These are phyloP conservation scores for Talaromyces pinophilus DNA, from an alignment of 2,329 filamentous ascomycete species.

Conservation along the genomic window DNA sequence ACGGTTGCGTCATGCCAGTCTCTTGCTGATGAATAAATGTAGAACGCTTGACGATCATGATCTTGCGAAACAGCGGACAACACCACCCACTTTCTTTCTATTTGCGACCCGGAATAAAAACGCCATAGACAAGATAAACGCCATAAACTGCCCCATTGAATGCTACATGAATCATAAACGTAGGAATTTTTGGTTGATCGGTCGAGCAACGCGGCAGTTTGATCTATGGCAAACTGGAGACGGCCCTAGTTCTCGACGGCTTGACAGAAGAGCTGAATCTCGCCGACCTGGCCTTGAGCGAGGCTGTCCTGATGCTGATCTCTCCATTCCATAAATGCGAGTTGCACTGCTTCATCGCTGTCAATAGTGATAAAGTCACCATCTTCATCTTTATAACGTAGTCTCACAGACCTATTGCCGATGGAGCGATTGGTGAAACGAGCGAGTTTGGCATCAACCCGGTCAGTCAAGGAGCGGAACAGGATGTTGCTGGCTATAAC, in stretches of 20 bases:
- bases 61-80: constrained; percentile 13
- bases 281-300: constrained; percentile 70
- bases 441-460: constrained; percentile 92
- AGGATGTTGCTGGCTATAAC: constrained; percentile 95
- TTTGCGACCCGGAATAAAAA: constrained; percentile 23
- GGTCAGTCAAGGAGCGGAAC: constrained; percentile 88
- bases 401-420: constrained; percentile 75
- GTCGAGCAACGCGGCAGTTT: constrained; percentile 1
- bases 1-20: neutral
- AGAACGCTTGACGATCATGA: constrained; percentile 16
- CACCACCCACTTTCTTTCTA: constrained; percentile 18
- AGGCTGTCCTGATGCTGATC: constrained; percentile 68
- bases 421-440: constrained; percentile 84
- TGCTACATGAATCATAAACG: constrained; percentile 22
- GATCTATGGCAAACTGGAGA: constrained; percentile 12
- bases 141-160: constrained; percentile 32
- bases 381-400: constrained; percentile 90
- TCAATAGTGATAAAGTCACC: constrained; percentile 91
- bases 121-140: constrained; percentile 27
- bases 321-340: constrained; percentile 92
- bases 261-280: constrained; percentile 84
- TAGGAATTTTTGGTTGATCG: constrained; percentile 5
- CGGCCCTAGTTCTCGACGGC: constrained; percentile 47
- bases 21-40: constrained; percentile 7
- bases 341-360: constrained; percentile 93